Evolutionary conservation across 2,329 filamentous ascomycete genomes (phyloP).

Genomic region (Alternaria brassicae): DNA sequence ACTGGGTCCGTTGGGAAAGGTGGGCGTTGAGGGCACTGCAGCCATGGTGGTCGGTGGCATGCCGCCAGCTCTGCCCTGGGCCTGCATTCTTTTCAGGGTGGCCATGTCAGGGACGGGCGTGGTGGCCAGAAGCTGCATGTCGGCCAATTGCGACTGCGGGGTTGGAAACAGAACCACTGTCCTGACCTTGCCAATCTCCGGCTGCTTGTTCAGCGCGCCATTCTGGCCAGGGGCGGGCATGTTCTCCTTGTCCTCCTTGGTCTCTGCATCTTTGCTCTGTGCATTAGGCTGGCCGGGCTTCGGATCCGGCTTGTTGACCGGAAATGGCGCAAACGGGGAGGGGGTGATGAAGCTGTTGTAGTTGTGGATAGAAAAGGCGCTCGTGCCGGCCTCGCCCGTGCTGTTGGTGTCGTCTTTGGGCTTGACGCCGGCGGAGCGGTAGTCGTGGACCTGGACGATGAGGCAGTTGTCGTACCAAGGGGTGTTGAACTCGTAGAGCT

Average conservation of each 20-base stretch:
- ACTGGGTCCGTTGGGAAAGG: constrained; percentile 65
- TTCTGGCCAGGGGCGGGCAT: constrained; percentile 62
- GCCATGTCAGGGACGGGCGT: constrained; percentile 66
- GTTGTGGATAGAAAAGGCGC: constrained; percentile 87
- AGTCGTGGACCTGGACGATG: constrained; percentile 92
- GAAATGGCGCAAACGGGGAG: constrained; percentile 82
- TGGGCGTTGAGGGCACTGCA: constrained; percentile 62
- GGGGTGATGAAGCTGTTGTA: constrained; percentile 90
- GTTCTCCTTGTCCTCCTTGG: constrained; percentile 62
- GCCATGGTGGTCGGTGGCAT: constrained; percentile 72
- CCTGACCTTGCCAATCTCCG: constrained; percentile 63
- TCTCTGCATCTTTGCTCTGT: constrained; percentile 29
- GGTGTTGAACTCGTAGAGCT: constrained; percentile 74
- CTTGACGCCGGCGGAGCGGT: constrained; percentile 72
- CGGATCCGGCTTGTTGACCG: constrained; percentile 37
- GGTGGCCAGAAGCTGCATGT: constrained; percentile 76
- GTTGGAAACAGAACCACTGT: constrained; percentile 90
- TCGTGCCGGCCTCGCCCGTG: constrained; percentile 65
- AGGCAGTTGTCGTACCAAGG: constrained; percentile 90
- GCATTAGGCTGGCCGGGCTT: constrained; percentile 35
- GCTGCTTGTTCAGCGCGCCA: constrained; percentile 54
- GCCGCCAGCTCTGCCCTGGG: constrained; percentile 54
- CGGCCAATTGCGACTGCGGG: constrained; percentile 73
- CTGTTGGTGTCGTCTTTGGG: constrained; percentile 56
- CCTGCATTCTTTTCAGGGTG: constrained; percentile 58